Percentiles rank a stretch among this genome's conserved stretches.
These are phyloP conservation scores for Hortaea sp. DNA, from an alignment of 2,329 filamentous ascomycete species.

Conservation along the genomic window DNA sequence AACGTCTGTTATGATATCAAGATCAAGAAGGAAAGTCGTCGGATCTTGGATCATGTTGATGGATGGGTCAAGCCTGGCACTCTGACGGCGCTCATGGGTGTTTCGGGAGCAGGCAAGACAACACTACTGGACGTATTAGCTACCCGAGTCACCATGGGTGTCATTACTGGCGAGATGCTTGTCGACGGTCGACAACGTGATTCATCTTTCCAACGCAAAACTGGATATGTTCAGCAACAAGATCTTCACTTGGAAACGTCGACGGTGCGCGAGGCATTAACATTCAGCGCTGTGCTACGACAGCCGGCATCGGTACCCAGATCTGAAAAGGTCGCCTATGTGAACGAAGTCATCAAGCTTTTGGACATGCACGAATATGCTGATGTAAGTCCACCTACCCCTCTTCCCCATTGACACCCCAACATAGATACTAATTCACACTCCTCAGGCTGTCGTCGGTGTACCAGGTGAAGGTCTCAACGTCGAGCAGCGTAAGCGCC, in stretches of 20 bases:
- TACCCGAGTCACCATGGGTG: constrained; percentile 77
- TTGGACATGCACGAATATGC: constrained; percentile 85
- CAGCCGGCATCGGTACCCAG: constrained; percentile 66
- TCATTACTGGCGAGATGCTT: constrained; percentile 80
- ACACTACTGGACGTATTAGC: constrained; percentile 81
- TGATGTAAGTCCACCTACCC: constrained; percentile 41
- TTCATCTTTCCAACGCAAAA: constrained; percentile 79
- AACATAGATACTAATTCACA: neutral
- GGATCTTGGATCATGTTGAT: constrained; percentile 75
- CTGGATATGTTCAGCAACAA: constrained; percentile 85
- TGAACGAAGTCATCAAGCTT: constrained; percentile 82
- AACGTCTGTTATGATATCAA: constrained; percentile 70
- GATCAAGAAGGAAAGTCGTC: constrained; percentile 65
- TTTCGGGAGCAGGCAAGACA: constrained; percentile 88
- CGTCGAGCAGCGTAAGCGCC: constrained; percentile 57
- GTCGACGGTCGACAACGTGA: constrained; percentile 67
- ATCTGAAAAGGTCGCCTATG: constrained; percentile 74
- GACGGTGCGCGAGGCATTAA: constrained; percentile 79
- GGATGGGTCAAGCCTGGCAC: constrained; percentile 93
- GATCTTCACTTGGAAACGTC: constrained; percentile 78
- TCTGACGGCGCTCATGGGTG: constrained; percentile 81
- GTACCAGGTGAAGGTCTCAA: constrained; percentile 79
- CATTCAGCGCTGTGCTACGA: constrained; percentile 75
- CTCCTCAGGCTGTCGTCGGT: constrained; percentile 56
- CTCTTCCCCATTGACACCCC: neutral